A percentile compares a stretch with the other conserved stretches of the same genome.
phyloP scores from a whole-genome alignment of 1,284 basidiomycete species.

The Puccinia coronata region DNA sequence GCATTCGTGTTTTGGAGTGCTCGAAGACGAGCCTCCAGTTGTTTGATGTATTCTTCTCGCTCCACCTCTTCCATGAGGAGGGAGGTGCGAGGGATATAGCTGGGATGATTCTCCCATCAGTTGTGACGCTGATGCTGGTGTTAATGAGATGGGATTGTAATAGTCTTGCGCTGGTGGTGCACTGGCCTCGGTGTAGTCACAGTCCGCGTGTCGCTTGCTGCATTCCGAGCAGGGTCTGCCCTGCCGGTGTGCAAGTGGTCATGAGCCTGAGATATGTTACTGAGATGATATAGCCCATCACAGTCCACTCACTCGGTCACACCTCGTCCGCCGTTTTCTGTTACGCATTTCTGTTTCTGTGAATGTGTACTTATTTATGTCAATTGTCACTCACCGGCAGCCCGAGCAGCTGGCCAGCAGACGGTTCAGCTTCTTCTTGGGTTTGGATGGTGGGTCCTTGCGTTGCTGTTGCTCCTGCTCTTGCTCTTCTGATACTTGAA shows the following conservation, averaged over 20 bases:
- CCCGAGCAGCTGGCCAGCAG: conserved; percentile 35
- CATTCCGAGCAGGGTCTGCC: conserved; percentile 42
- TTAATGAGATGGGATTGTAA: background rate
- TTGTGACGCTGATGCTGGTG: background rate
- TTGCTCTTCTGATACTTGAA: too few relatives aligned
- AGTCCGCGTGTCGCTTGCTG: conserved; percentile 13
- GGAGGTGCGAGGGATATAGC: too few relatives aligned
- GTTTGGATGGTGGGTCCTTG: too few relatives aligned
- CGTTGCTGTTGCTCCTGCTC: too few relatives aligned
- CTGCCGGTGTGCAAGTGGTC: background rate
- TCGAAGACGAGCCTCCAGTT: conserved; percentile 24
- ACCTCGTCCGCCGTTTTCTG: conserved; percentile 32
- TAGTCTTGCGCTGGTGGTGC: conserved; percentile 28
- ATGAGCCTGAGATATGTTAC: too few relatives aligned
- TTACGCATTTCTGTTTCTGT: too few relatives aligned
- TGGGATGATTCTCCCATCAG: too few relatives aligned
- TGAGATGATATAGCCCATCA: too few relatives aligned
- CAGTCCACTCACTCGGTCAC: conserved; percentile 34
- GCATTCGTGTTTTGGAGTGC: background rate
- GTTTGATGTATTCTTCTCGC: conserved; percentile 39
- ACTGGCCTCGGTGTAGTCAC: conserved; percentile 32
- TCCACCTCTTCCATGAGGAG: background rate
- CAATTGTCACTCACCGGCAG: conserved; percentile 49
- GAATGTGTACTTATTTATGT: too few relatives aligned
- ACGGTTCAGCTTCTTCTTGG: conserved; percentile 33